Evolutionary conservation across 139 green algal species (phyloP).

Genomic region (Chlamydomonas asymmetrica): DNA sequence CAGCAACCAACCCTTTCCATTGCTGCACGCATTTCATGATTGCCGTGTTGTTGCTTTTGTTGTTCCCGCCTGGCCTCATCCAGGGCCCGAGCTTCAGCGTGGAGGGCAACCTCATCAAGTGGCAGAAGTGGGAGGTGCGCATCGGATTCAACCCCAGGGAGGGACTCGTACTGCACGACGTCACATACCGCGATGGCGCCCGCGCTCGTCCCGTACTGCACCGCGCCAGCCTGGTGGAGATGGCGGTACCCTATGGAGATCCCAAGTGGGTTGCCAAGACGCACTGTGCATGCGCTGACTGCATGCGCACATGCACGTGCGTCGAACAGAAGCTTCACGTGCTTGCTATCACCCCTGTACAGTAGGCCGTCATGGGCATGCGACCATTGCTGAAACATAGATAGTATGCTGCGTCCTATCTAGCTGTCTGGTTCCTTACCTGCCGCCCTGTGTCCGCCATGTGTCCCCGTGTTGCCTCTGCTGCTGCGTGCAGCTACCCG

Average conservation of each 20-base stretch:
- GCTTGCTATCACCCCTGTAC: no score
- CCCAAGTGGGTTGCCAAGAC: slow-evolving; percentile 32
- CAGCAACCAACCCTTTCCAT: no score
- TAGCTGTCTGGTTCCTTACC: background rate
- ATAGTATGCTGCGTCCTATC: background rate
- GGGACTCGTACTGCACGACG: slow-evolving; percentile 84
- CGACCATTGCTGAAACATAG: no score
- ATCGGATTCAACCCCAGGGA: slow-evolving; percentile 90
- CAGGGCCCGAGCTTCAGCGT: slow-evolving; percentile 79
- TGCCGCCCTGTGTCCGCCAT: no score
- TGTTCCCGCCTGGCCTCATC: no score
- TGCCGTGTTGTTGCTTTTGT: no score
- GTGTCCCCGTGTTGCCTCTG: background rate
- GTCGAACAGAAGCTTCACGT: background rate
- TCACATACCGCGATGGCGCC: slow-evolving; percentile 63
- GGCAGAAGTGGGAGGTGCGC: slow-evolving; percentile 86
- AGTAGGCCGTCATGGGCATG: background rate
- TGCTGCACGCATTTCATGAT: no score
- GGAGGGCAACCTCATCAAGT: slow-evolving; percentile 70
- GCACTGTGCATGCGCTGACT: background rate
- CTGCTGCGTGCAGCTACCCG: slow-evolving; percentile 38
- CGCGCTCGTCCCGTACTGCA: slow-evolving; percentile 71
- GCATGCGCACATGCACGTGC: no score
- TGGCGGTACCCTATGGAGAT: slow-evolving; percentile 88
- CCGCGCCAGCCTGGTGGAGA: slow-evolving; percentile 81